Base-by-base conservation (phyloP, 805 yeast species). In the Naumovozyma dairenensis region DNA sequence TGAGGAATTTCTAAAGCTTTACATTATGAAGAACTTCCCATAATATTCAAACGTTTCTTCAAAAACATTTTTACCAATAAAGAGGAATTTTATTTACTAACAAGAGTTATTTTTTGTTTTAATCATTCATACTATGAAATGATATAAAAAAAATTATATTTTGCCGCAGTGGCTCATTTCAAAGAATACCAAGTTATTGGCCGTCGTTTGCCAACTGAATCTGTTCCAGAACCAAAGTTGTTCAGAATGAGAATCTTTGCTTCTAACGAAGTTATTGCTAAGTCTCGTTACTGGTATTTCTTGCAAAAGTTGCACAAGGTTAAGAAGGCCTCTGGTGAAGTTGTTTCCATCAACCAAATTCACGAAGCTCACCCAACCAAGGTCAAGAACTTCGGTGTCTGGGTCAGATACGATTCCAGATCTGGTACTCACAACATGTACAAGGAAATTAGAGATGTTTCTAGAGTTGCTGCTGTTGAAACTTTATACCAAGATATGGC, bases 381-480 rank as follows among this genome's bases (percentile, higher is more conserved):
- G 78, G 97, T 92, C 65, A 92, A 92, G 87, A 92, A 87, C 84
- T 92, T 87, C 67, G 98, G 96, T 77, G 69, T 92, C 75, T 92
- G 99, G 99, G 82, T 92, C 69, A 87, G 98, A 78, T 92, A 92
- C 83, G 98, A 92, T 68, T 92, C 99, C 53, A 93, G 99, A 82
- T 92, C 98, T 56, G 99, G 99, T 76, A 87, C 95, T 63, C 98
- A 92, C 94, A 92, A 92, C 93, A 92, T 92, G 96, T 92, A 92
- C 96, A 92, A 92, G 80, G 99, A 92, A 77, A 84, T 85, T 92
- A 86, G 98, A 74, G 98, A 89, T 62, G 94, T 89, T 59, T 72
- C 96, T 77, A 92, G 99, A 77, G 94, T 86, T 49, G 94, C 84
- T 69, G 98, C 97, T 57, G 96, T 92, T 65, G 94, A 83, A 71